These are phyloP conservation scores for Myxozyma sirexii DNA, from an alignment of 805 yeast species.

Conservation along the genomic window DNA sequence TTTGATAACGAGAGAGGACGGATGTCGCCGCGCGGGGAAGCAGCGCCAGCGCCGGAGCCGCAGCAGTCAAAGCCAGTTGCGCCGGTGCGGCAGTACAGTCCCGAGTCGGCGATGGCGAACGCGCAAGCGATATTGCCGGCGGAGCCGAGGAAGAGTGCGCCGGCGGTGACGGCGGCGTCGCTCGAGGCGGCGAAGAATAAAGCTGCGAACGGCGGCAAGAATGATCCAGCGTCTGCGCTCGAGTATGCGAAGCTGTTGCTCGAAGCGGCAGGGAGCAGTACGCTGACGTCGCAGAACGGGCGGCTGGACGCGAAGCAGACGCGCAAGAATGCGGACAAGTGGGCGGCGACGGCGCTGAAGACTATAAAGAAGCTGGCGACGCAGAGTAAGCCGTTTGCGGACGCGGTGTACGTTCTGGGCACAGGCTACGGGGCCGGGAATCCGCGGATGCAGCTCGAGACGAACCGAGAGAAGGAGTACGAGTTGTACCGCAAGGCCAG, in stretches of 20 bases:
- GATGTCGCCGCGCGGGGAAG: constrained; percentile 5
- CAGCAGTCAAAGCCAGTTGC: constrained; percentile 1
- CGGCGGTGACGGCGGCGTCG: constrained; percentile 9
- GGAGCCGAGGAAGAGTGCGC: background rate
- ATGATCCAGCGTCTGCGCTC: constrained; percentile 56
- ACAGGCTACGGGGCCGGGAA: constrained; percentile 60
- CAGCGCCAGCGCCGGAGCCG: background rate
- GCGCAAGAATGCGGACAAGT: constrained; percentile 56
- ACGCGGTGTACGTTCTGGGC: constrained; percentile 62
- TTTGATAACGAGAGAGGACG: background rate
- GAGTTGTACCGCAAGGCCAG: constrained; percentile 64
- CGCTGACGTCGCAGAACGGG: constrained; percentile 47
- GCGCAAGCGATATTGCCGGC: constrained; percentile 28
- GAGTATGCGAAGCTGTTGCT: constrained; percentile 63
- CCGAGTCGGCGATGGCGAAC: constrained; percentile 29
- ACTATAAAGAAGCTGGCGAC: constrained; percentile 59
- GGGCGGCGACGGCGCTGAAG: constrained; percentile 60
- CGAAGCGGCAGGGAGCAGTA: constrained; percentile 47
- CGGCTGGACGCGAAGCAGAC: constrained; percentile 50
- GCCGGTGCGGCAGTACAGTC: constrained; percentile 29
- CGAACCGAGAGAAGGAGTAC: constrained; percentile 63
- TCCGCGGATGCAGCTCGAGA: constrained; percentile 52
- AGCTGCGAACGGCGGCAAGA: constrained; percentile 36
- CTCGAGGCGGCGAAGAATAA: constrained; percentile 14
- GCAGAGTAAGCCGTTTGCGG: constrained; percentile 43